Evolutionary conservation across 805 yeast genomes (phyloP).

Genomic region (Yarrowia osloensis): DNA sequence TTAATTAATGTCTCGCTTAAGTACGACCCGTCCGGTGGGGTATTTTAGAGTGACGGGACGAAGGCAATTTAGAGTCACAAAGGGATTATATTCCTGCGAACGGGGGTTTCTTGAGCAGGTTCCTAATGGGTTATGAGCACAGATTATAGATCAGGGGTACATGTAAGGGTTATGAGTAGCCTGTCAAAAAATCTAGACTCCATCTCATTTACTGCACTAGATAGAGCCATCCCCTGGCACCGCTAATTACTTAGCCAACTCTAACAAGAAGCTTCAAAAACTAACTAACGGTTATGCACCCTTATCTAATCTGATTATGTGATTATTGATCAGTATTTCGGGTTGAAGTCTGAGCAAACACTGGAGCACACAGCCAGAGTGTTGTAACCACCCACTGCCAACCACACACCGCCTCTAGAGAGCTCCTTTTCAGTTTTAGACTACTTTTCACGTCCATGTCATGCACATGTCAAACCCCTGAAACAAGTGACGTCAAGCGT

Average conservation of each 20-base stretch:
- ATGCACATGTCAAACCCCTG: background rate
- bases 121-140: no score
- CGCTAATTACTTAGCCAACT: background rate
- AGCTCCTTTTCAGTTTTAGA: no score
- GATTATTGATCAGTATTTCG: background rate
- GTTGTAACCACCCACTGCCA: no score
- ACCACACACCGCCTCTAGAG: no score
- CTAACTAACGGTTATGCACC: constrained; percentile 2
- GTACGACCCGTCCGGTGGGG: background rate
- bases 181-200: background rate
- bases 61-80: background rate
- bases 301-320: background rate
- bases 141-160: background rate
- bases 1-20: constrained; percentile 11
- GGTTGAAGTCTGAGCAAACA: no score
- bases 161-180: background rate
- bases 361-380: no score
- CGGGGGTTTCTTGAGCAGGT: no score
- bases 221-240: no score
- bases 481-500: background rate
- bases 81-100: no score
- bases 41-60: background rate
- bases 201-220: background rate
- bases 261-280: background rate
- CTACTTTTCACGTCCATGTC: no score